These are phyloP conservation scores for Blepharisma undulans DNA, from an alignment of 169 alveolate genomes.

Conservation along the genomic window DNA sequence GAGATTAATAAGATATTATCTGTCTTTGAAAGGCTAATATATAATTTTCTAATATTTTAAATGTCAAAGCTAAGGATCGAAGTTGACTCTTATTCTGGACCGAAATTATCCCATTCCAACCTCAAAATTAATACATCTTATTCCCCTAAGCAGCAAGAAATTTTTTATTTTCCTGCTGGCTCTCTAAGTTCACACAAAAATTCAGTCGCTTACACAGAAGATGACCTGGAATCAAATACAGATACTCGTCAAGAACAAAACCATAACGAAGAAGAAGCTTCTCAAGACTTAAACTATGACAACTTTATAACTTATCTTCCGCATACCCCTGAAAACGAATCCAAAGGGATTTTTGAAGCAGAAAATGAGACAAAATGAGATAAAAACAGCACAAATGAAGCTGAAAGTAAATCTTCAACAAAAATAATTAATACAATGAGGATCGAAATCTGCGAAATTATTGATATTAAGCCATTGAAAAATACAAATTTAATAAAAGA, in stretches of 20 bases:
- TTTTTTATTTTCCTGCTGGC: neutral
- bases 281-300: neutral
- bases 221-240: neutral
- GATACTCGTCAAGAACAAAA: neutral
- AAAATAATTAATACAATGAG: neutral
- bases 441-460: neutral
- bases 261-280: neutral
- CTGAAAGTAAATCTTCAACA: neutral
- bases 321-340: neutral
- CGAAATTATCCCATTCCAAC: neutral
- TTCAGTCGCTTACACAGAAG: neutral
- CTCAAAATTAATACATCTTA: neutral
- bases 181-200: neutral
- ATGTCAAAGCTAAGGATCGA: neutral
- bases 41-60: neutral
- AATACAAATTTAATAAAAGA: neutral
- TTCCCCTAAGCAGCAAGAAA: neutral
- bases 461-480: neutral
- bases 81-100: neutral
- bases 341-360: neutral
- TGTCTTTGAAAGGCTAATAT: neutral
- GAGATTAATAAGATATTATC: neutral
- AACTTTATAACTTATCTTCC: constrained; percentile 1
- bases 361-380: neutral
- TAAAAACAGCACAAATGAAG: neutral